Evolutionary conservation across 306 rosid species (phyloP).

Genomic region (Pueraria montana): DNA sequence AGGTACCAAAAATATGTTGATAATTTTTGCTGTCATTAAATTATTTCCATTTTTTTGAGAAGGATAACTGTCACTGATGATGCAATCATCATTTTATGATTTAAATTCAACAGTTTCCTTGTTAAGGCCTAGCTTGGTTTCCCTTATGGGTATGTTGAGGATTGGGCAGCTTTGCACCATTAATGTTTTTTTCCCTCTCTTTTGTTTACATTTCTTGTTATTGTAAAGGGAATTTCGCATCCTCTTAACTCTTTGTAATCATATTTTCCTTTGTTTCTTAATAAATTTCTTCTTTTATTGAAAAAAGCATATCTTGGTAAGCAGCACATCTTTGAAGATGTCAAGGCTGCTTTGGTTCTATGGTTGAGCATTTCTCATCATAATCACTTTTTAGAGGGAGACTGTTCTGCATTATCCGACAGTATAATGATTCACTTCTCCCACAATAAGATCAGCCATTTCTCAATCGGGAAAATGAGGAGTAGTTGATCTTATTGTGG

Average conservation of each 20-base stretch:
- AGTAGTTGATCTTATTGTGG: conserved; percentile 74
- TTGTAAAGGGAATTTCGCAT: conserved; percentile 1
- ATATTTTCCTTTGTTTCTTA: conserved; percentile 6
- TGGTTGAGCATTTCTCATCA: conserved; percentile 66
- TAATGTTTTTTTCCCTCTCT: not conserved
- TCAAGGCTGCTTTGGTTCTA: conserved; percentile 71
- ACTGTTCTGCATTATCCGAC: conserved; percentile 56
- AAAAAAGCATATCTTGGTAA: conserved; percentile 39
- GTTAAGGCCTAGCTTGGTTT: conserved; percentile 43
- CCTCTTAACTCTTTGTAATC: conserved; percentile 13
- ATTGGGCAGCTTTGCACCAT: conserved; percentile 24
- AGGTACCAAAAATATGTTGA: conserved; percentile 64
- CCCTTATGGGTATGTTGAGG: conserved; percentile 17
- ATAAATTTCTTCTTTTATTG: not conserved
- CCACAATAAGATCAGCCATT: too few species aligned
- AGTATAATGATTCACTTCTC: conserved; percentile 60
- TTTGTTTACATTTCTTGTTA: conserved; percentile 1
- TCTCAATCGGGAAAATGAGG: too few species aligned
- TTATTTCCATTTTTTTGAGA: conserved; percentile 33
- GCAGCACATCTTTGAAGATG: conserved; percentile 80
- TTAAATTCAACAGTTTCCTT: conserved; percentile 34
- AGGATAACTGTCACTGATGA: not conserved
- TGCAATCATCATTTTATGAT: conserved; percentile 22
- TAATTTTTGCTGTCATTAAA: conserved; percentile 44
- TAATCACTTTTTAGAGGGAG: conserved; percentile 60